Base-by-base conservation (phyloP, 495 filamentous ascomycete genomes). In the Podospora pseudopauciseta region DNA sequence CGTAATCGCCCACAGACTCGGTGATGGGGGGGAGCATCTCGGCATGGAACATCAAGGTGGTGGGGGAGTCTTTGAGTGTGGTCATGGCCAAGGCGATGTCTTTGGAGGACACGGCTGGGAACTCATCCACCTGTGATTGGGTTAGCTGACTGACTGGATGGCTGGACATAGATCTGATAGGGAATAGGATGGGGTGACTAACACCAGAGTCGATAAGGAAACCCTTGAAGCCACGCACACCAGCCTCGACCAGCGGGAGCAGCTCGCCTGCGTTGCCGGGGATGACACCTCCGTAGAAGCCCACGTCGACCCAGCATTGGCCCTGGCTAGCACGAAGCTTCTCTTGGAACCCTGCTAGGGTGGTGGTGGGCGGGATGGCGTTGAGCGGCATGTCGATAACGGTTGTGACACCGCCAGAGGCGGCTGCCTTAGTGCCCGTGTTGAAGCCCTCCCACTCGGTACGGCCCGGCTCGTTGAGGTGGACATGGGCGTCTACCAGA, bases 391-490 rank as follows among this genome's bases (percentile, higher is more conserved):
- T 99, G 79, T 99, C 95, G 74, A 99, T 84, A 28, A 99, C 92
- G 4, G 95, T 97, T n/a, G 95, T 99, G 61, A 98, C 95, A 68
- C 95, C 95, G 20, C 95, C 95, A 76, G 94, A 97, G 63, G 95
- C 95, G 11, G 95, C 95, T 27, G 95, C 95, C 76, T 89, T 86
- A 30, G 95, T 98, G 57, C 95, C 95, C 2, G 93, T 96, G 78
- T 89, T 88, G 85, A 99, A 99, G 27, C 95, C 95, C 75, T 99
- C 95, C 95, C 95, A 99, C 87, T 99, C 95, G 54, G 95, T 98
- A 23, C 95, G 86, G 60, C 95, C 95, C 0, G 95, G 95, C 81
- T 99, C 95, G 74, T 99, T 99, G 73, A 99, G 87, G 79, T 99
- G 95, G 39, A 99, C 95, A 77, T 99, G 95, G 18, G 95, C 95